A percentile compares a stretch with the other conserved stretches of the same genome.
Conservation (phyloP, 805 yeast species). For the Brettanomyces sp. region DNA sequence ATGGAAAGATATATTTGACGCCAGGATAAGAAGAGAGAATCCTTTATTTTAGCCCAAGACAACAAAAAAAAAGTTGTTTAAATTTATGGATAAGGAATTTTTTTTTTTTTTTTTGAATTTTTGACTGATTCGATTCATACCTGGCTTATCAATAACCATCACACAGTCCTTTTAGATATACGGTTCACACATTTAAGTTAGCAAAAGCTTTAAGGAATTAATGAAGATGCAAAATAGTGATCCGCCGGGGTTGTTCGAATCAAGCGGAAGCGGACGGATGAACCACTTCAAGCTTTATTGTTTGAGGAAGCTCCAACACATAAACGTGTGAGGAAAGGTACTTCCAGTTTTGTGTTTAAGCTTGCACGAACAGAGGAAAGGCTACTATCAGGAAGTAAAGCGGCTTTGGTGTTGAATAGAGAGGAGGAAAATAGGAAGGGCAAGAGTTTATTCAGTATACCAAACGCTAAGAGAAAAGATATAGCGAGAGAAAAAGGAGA, state of each 20-base stretch:
- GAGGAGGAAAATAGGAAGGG: not conserved
- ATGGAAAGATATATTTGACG: no score
- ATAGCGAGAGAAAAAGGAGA: not conserved
- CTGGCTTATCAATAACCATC: no score
- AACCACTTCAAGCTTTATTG: slow-evolving; percentile 74
- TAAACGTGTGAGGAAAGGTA: slow-evolving; percentile 7
- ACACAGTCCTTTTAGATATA: no score
- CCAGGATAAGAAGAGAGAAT: no score
- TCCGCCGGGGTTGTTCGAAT: slow-evolving; percentile 48
- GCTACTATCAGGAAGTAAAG: not conserved
- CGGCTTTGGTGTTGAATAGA: not conserved
- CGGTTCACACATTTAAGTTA: no score
- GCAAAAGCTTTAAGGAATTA: no score
- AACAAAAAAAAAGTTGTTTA: no score
- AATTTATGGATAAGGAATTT: no score
- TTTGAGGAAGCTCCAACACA: slow-evolving; percentile 32
- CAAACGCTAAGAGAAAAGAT: slow-evolving; percentile 3
- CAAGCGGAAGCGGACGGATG: slow-evolving; percentile 80
- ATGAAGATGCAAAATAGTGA: no score
- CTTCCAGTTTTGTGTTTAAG: slow-evolving; percentile 31
- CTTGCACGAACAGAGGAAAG: slow-evolving; percentile 38
- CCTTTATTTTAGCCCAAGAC: no score
- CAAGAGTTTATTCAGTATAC: not conserved
- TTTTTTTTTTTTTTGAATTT: no score
- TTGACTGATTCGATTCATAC: no score